Conservation (phyloP, 176 grass and related monocot species). For the Oryza punctata region DNA sequence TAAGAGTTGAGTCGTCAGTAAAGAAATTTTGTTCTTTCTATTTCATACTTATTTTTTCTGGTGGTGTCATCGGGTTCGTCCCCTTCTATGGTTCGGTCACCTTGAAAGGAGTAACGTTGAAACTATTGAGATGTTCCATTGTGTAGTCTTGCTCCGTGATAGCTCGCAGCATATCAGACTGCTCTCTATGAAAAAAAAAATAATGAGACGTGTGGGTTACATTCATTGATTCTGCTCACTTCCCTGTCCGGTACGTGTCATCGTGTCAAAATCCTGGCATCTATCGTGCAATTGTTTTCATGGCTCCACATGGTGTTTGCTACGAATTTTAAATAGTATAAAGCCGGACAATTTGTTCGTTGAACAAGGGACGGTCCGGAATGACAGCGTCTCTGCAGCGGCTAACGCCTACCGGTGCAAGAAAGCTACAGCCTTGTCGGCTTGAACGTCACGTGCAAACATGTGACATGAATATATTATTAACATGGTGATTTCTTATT, state of each 20-base stretch:
- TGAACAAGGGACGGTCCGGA: no score
- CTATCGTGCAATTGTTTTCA: background rate
- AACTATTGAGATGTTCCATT: slow-evolving; percentile 31
- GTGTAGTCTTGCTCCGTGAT: background rate
- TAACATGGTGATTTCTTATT: background rate
- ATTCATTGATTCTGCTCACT: background rate
- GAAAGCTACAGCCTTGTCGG: background rate
- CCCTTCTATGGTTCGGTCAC: slow-evolving; percentile 28
- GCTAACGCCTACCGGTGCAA: background rate
- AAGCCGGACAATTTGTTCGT: background rate
- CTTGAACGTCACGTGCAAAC: background rate
- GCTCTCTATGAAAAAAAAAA: background rate
- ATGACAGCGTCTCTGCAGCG: background rate
- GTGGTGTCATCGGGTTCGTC: background rate
- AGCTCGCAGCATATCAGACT: background rate
- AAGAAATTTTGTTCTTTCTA: slow-evolving; percentile 51
- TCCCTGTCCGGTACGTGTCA: background rate
- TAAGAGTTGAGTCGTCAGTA: slow-evolving; percentile 50
- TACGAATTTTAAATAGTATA: background rate
- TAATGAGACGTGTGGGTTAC: background rate
- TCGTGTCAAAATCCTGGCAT: background rate
- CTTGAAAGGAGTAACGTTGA: slow-evolving; percentile 11
- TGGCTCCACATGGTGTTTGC: background rate
- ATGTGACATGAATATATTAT: background rate
- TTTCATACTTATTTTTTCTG: slow-evolving; percentile 20